A percentile compares a stretch with the other conserved stretches of the same genome.
phyloP scores from a whole-genome alignment of 805 yeast species.

The Huiozyma sinensis region DNA sequence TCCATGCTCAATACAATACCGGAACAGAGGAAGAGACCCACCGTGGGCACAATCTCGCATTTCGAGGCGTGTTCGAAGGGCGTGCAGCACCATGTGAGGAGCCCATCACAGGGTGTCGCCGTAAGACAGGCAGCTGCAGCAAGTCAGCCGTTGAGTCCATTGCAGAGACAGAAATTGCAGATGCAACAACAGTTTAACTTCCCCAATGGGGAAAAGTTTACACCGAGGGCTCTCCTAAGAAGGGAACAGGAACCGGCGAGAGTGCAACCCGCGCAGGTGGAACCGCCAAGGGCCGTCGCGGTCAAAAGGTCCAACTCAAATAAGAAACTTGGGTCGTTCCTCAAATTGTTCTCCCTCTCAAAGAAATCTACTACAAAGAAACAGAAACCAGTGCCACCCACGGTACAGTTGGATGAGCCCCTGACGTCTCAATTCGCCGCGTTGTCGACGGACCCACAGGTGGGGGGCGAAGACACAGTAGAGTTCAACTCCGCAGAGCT shows the following conservation, averaged over 20 bases:
- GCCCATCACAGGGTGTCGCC: neutral
- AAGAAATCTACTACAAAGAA: neutral
- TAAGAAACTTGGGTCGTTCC: constrained; percentile 3
- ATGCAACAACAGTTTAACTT: constrained; percentile 24
- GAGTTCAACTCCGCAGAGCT: constrained; percentile 1
- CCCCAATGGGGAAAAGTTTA: constrained; percentile 27
- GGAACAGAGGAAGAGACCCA: neutral
- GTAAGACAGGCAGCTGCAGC: neutral
- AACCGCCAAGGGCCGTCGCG: neutral
- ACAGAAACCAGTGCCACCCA: neutral
- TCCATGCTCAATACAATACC: neutral
- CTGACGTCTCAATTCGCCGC: neutral
- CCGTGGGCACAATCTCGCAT: neutral
- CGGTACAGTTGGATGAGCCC: neutral
- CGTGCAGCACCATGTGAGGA: neutral
- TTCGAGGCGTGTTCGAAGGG: neutral
- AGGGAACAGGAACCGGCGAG: neutral
- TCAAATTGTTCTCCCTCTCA: constrained; percentile 1
- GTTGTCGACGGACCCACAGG: neutral
- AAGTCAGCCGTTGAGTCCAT: constrained; percentile 15
- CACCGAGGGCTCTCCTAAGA: constrained; percentile 14
- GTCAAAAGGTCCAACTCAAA: neutral
- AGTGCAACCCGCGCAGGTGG: neutral
- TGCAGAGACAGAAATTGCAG: constrained; percentile 21
- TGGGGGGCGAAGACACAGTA: neutral